phyloP scores from a whole-genome alignment of 2,329 filamentous ascomycete genomes.

The Cytospora paraplurivora region DNA sequence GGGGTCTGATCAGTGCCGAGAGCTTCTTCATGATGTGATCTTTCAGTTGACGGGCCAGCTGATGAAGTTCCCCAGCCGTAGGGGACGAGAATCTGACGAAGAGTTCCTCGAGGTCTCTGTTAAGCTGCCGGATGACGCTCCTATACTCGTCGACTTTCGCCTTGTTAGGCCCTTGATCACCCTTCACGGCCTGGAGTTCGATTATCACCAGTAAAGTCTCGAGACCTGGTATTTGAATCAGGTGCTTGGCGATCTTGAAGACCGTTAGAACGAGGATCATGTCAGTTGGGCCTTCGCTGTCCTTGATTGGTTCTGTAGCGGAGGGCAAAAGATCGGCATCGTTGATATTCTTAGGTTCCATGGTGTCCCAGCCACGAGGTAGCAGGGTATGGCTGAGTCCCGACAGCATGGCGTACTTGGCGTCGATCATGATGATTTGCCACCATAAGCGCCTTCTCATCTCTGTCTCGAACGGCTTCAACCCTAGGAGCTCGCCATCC shows the following conservation, averaged over 20 bases:
- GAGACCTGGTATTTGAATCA: conserved; percentile 51
- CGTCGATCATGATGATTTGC: conserved; percentile 62
- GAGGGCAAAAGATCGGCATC: conserved; percentile 59
- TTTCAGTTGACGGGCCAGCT: conserved; percentile 51
- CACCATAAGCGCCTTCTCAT: conserved; percentile 71
- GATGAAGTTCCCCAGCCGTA: conserved; percentile 54
- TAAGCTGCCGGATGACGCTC: conserved; percentile 45
- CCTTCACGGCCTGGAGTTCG: conserved; percentile 39
- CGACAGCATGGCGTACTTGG: conserved; percentile 58
- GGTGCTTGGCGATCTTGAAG: conserved; percentile 53
- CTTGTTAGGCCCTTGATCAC: conserved; percentile 32
- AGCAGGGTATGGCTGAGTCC: conserved; percentile 57
- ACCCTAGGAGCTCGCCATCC: conserved; percentile 58
- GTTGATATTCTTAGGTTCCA: conserved; percentile 58
- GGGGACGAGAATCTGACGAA: conserved; percentile 55
- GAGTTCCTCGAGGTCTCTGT: conserved; percentile 46
- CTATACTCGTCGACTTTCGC: conserved; percentile 47
- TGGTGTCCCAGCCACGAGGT: conserved; percentile 58
- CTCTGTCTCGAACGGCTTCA: conserved; percentile 65
- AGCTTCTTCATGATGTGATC: conserved; percentile 54
- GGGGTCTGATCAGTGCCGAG: conserved; percentile 49
- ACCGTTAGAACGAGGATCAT: conserved; percentile 60
- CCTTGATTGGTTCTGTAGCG: conserved; percentile 52
- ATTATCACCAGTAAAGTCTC: conserved; percentile 53
- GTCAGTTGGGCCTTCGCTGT: conserved; percentile 60